Evolutionary conservation across 352 stramenopile genomes (phyloP).

Genomic region (Hyaloperonospora brassicae): DNA sequence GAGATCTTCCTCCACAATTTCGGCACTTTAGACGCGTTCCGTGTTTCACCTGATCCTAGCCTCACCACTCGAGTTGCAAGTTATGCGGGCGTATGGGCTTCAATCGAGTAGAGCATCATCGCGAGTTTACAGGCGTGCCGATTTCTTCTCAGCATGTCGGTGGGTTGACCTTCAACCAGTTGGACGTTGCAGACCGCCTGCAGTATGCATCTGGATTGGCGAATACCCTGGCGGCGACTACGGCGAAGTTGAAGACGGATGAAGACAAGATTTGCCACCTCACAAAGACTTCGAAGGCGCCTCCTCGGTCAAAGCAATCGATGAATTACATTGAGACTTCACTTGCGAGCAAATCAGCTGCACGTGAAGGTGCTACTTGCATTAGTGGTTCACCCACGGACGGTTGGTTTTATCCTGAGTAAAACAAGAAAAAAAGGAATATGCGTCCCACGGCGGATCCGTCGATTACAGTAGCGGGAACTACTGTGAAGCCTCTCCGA

Average conservation of each 20-base stretch:
- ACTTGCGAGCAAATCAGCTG: background rate
- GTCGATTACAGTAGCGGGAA: background rate
- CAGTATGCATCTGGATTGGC: too few relatives aligned
- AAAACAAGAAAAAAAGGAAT: background rate
- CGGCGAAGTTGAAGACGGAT: too few relatives aligned
- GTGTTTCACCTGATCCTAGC: background rate
- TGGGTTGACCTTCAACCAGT: too few relatives aligned
- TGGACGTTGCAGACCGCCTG: too few relatives aligned
- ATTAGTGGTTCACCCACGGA: too few relatives aligned
- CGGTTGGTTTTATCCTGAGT: too few relatives aligned
- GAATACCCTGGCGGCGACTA: too few relatives aligned
- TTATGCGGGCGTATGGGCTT: background rate
- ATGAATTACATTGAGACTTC: background rate
- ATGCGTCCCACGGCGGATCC: background rate
- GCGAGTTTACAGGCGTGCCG: background rate
- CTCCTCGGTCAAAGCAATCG: too few relatives aligned
- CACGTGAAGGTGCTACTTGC: background rate
- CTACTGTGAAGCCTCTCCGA: too few relatives aligned
- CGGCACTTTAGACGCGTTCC: background rate
- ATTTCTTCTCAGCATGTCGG: background rate
- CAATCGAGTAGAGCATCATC: background rate
- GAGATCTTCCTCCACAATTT: too few relatives aligned
- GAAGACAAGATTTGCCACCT: too few relatives aligned
- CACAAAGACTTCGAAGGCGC: too few relatives aligned
- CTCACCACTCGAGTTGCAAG: background rate